Percentiles rank a stretch among this genome's conserved stretches.
phyloP scores from a whole-genome alignment of 139 green algal species.

The Klebsormidium nitens region DNA sequence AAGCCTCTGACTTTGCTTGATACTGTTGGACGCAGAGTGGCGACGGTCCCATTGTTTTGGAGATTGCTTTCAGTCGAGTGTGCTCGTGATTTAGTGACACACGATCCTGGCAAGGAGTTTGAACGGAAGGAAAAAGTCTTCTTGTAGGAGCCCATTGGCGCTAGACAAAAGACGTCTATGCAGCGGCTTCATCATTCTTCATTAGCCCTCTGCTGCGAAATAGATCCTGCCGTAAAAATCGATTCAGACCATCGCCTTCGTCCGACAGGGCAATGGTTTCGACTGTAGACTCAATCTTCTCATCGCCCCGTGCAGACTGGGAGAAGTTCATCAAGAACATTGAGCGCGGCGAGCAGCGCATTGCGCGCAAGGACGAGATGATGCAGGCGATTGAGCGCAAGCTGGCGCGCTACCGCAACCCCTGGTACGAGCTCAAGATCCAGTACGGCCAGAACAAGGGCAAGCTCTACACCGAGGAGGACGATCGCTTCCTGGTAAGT shows the following conservation, averaged over 20 bases:
- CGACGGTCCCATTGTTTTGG: no score
- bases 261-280: no score
- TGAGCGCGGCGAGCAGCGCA: constrained; percentile 85
- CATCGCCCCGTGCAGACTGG: constrained; percentile 28
- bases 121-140: no score
- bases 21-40: no score
- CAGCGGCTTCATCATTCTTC: no score
- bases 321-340: constrained; percentile 85
- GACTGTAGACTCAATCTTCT: background rate
- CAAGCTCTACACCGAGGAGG: constrained; percentile 98
- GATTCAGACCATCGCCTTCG: no score
- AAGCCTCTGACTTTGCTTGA: no score
- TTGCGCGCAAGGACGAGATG: constrained; percentile 76
- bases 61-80: no score
- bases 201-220: background rate
- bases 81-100: no score
- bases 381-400: constrained; percentile 83
- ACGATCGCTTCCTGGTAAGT: constrained; percentile 91
- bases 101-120: no score
- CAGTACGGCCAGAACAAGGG: constrained; percentile 92
- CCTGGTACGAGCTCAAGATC: constrained; percentile 84
- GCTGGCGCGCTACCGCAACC: constrained; percentile 91
- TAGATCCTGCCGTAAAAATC: background rate
- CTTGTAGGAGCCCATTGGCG: no score
- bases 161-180: no score